A percentile compares a stretch with the other conserved stretches of the same genome.
These are phyloP conservation scores for Sextonia rubra DNA, from an alignment of 164 flowering plant genomes.

Conservation along the genomic window DNA sequence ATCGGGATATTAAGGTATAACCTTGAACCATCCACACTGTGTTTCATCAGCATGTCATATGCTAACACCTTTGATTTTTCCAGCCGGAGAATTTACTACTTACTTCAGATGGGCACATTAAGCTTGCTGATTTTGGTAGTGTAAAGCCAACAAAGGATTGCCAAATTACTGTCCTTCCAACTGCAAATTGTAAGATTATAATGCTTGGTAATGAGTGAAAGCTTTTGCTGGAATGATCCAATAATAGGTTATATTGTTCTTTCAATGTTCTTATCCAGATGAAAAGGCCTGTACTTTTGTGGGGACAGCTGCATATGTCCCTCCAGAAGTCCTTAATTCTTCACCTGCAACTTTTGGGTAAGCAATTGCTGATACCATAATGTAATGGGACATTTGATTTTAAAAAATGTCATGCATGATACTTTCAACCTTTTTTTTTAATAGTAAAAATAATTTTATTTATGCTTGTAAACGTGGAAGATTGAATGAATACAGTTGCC, in stretches of 20 bases:
- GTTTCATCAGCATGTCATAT: constrained; percentile 12
- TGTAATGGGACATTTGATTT: background rate
- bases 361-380: constrained; percentile 1
- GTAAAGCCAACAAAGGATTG: constrained; percentile 93
- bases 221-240: background rate
- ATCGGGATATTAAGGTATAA: constrained; percentile 94
- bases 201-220: constrained; percentile 3
- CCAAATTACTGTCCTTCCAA: constrained; percentile 79
- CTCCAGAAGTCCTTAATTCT: constrained; percentile 98
- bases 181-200: constrained; percentile 57
- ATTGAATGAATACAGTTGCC: background rate
- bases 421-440: background rate
- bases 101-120: constrained; percentile 88
- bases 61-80: constrained; percentile 28
- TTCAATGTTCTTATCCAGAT: constrained; percentile 42
- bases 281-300: constrained; percentile 98
- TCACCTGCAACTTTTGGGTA: constrained; percentile 98
- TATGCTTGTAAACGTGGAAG: too few species aligned
- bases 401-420: background rate
- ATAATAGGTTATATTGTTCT: constrained; percentile 2
- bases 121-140: constrained; percentile 98
- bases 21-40: background rate
- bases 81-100: constrained; percentile 99
- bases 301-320: constrained; percentile 99
- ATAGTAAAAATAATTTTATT: too few species aligned